Evolutionary conservation across 192 early-diverging fungal species (phyloP), one percentile per base, ranked within the genome.

Genomic region (Entomortierella lignicola): DNA sequence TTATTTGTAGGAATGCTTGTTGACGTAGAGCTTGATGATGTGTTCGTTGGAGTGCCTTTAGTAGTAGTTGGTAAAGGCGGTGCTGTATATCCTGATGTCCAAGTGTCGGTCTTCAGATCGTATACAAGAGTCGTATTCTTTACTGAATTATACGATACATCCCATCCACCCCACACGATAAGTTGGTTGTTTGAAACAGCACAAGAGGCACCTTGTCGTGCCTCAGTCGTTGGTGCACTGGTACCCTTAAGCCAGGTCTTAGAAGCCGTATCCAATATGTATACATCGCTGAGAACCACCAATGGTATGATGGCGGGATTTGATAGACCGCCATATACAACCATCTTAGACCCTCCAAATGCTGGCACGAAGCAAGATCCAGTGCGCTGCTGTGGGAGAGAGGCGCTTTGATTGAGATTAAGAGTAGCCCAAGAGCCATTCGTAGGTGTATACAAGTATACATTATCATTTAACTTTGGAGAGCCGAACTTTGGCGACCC

Each of bases 201-300:
- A 20, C 60, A 61, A 21, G 60, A 23, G 2, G 60, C 15, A 4
- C 27, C 43, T 48, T n/a, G 23, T 18, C 60, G 44, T 11, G 27
- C 27, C 13, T 29, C 44, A 8, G 4, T 43, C 2, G 11, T 2
- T 21, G 26, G 23, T 25, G 44, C 43, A 11, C 44, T 43, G 4
- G 44, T 10, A 13, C 60, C 60, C 1, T 13, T 5, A 8, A 2
- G 29, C 60, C 60, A 61, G 0, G 5, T 17, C 50, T 42, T 44
- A 0, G 64, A 42, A 11, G 72, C 50, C 2, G 66, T 58, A 47
- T 74, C 72, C 11, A 66, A 44, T 21, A 66, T 55, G 31, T 27
- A 66, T 1, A 74, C 53, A 25, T 66, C 72, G 17, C 48, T 29
- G 12, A 53, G 15, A 20, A 15, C 44, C 20, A 20, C 44, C 12